Percentiles rank a stretch among this genome's conserved stretches.
These are phyloP conservation scores for Vicia sativa DNA, from an alignment of 306 rosid species.

Conservation along the genomic window DNA sequence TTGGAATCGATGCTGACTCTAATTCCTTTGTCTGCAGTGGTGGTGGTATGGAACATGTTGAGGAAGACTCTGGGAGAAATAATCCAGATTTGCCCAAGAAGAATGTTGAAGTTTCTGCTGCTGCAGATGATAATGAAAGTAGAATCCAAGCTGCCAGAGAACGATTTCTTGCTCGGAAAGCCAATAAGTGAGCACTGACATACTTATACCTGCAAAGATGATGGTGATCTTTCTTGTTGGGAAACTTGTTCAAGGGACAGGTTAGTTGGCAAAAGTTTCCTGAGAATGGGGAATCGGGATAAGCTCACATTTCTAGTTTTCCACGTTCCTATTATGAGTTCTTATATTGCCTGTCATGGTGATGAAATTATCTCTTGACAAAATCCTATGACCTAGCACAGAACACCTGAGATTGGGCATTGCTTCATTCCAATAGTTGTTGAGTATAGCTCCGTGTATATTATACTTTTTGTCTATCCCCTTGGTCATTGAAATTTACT, in stretches of 20 bases:
- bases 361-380: constrained; percentile 32
- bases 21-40: constrained; percentile 57
- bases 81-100: constrained; percentile 59
- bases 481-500: constrained; percentile 28
- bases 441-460: constrained; percentile 11
- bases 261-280: constrained; percentile 6
- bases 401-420: constrained; percentile 21
- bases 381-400: constrained; percentile 25
- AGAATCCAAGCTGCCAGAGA: constrained; percentile 87
- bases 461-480: constrained; percentile 2
- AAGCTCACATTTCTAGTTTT: constrained; percentile 28
- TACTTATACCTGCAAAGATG: constrained; percentile 25
- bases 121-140: constrained; percentile 56
- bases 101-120: constrained; percentile 40
- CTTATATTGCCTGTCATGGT: constrained; percentile 21
- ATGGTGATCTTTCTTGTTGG: constrained; percentile 18
- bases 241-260: constrained; percentile 30
- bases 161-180: constrained; percentile 84
- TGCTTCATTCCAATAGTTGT: constrained; percentile 14
- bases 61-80: constrained; percentile 55
- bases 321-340: constrained; percentile 24
- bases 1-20: constrained; percentile 37
- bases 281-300: constrained; percentile 18
- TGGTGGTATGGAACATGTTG: constrained; percentile 57
- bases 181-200: constrained; percentile 52